A percentile compares a stretch with the other conserved stretches of the same genome.
Evolutionary conservation across 176 grass and related monocot species (phyloP).

Genomic region (Canna indica): DNA sequence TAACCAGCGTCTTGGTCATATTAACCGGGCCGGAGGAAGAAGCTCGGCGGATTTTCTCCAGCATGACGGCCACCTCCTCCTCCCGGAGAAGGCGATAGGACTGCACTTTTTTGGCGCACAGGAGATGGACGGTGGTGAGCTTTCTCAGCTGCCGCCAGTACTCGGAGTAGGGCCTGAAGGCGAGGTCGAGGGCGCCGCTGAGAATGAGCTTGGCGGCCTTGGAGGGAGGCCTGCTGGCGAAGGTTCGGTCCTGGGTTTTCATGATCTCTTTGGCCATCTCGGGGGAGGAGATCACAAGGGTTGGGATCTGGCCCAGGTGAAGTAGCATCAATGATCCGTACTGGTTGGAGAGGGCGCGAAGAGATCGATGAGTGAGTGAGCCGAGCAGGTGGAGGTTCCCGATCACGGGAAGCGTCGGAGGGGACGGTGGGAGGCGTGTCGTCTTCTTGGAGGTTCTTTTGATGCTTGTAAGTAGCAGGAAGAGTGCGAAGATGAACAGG

Average conservation of each 20-base stretch:
- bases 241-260: conserved; percentile 20
- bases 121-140: conserved; percentile 13
- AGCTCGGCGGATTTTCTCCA: not conserved
- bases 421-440: conserved; percentile 16
- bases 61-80: conserved; percentile 15
- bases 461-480: not conserved
- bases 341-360: conserved; percentile 10
- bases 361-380: conserved; percentile 13
- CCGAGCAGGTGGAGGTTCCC: conserved; percentile 22
- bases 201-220: not conserved
- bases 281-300: conserved; percentile 12
- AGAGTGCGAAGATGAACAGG: not conserved
- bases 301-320: not conserved
- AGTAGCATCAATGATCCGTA: conserved; percentile 21
- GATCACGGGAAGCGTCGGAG: conserved; percentile 23
- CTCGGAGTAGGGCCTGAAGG: conserved; percentile 14
- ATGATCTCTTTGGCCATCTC: conserved; percentile 20
- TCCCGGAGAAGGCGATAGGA: conserved; percentile 3
- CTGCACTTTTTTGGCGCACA: not conserved
- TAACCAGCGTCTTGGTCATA: not conserved
- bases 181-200: not conserved
- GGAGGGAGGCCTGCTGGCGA: conserved; percentile 14
- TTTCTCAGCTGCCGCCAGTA: conserved; percentile 19
- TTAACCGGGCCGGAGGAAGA: not conserved
- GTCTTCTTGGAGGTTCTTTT: not conserved